Evolutionary conservation across 352 stramenopile genomes (phyloP).

Genomic region (Phytopythium ostracodes): DNA sequence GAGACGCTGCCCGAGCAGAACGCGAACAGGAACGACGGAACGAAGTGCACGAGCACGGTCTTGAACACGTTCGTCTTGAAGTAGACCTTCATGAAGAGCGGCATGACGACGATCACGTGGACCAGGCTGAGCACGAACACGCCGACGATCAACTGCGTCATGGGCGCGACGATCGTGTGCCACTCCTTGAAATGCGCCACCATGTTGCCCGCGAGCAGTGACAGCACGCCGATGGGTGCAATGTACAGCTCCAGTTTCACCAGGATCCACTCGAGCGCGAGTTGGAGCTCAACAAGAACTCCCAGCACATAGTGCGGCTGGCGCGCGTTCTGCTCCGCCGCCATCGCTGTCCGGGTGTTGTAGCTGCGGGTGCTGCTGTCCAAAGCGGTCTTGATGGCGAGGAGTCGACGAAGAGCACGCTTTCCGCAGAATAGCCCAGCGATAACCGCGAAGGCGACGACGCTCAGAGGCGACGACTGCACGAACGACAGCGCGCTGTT

Average conservation of each 20-base stretch:
- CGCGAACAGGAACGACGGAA: constrained; percentile 31
- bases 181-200: constrained; percentile 41
- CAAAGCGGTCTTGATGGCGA: constrained; percentile 19
- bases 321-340: constrained; percentile 10
- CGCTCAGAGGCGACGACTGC: constrained; percentile 12
- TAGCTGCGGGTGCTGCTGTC: constrained; percentile 7
- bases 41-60: constrained; percentile 17
- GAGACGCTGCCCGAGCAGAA: constrained; percentile 34
- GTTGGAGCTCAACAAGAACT: constrained; percentile 40
- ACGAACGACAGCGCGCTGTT: constrained; percentile 20
- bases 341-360: constrained; percentile 1
- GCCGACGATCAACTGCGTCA: constrained; percentile 33
- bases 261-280: constrained; percentile 44
- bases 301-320: constrained; percentile 39
- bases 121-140: constrained; percentile 23
- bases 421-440: constrained; percentile 20
- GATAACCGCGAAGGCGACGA: constrained; percentile 16
- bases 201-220: constrained; percentile 32
- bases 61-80: constrained; percentile 20
- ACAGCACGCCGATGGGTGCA: constrained; percentile 33
- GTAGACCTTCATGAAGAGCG: constrained; percentile 24
- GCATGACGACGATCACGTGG: constrained; percentile 30
- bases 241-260: constrained; percentile 24
- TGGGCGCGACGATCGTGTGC: constrained; percentile 23
- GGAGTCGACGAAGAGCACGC: constrained; percentile 17